These are phyloP conservation scores for Plasmodium relictum DNA, from an alignment of 169 alveolate species.

Conservation along the genomic window DNA sequence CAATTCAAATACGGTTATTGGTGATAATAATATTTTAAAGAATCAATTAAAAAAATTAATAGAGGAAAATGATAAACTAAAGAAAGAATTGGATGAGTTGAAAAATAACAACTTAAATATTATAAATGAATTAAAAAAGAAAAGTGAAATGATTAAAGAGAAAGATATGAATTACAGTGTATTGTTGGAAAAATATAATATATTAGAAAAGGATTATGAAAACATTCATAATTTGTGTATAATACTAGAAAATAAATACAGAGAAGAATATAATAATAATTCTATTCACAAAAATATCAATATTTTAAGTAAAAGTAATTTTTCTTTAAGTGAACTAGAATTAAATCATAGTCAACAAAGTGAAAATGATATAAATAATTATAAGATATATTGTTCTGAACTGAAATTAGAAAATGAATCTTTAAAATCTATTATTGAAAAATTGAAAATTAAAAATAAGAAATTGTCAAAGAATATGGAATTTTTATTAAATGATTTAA, in stretches of 20 bases:
- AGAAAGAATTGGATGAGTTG: slow-evolving; percentile 1
- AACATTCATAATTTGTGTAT: slow-evolving; percentile 31
- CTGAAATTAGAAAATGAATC: slow-evolving; percentile 47
- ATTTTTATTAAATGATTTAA: slow-evolving; percentile 24
- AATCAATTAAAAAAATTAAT: slow-evolving; percentile 3
- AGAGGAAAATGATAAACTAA: slow-evolving; percentile 21
- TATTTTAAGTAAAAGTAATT: slow-evolving; percentile 19
- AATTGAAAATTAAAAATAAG: slow-evolving; percentile 32
- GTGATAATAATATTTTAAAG: not conserved
- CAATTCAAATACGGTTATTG: not conserved
- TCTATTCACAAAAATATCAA: not conserved
- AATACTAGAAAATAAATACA: slow-evolving; percentile 27
- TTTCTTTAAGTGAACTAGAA: slow-evolving; percentile 42
- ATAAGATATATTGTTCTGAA: slow-evolving; percentile 50
- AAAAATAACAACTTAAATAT: not conserved
- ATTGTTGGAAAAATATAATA: slow-evolving; percentile 28
- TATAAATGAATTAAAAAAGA: not conserved
- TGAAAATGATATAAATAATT: slow-evolving; percentile 26
- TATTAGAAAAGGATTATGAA: slow-evolving; percentile 42
- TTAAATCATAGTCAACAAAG: slow-evolving; percentile 38
- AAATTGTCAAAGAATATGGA: slow-evolving; percentile 55
- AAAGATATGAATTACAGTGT: slow-evolving; percentile 6
- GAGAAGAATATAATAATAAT: slow-evolving; percentile 2
- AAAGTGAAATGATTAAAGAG: slow-evolving; percentile 3
- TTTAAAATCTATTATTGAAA: slow-evolving; percentile 5